Conservation (phyloP, 179 eudicot species). For the Beta macrorhiza region DNA sequence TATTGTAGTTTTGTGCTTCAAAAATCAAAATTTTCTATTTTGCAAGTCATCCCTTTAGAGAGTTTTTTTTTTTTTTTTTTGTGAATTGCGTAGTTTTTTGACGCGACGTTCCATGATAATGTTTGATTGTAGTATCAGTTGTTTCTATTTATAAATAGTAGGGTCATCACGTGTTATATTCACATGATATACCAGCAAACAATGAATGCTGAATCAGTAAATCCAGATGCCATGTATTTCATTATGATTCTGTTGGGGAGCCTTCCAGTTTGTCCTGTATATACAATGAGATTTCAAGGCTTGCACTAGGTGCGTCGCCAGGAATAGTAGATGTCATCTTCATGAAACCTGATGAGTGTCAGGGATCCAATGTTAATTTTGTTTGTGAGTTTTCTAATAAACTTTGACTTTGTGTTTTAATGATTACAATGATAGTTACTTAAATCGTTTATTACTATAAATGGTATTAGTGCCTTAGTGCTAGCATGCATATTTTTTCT, state of each 20-base stretch:
- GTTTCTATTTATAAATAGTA: background rate
- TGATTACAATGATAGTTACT: too few relatives aligned
- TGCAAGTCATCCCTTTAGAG: background rate
- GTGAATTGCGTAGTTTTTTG: background rate
- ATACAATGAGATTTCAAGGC: background rate
- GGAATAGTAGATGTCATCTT: too few relatives aligned
- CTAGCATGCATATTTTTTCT: too few relatives aligned
- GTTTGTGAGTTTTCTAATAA: background rate
- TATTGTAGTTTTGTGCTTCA: background rate
- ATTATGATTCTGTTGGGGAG: background rate
- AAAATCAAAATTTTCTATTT: background rate
- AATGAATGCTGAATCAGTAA: background rate
- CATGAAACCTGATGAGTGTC: background rate
- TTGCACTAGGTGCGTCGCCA: background rate
- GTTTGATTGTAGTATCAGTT: background rate
- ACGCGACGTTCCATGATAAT: background rate
- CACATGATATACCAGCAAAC: background rate
- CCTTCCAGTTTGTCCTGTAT: background rate
- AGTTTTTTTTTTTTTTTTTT: background rate
- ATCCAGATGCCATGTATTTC: background rate
- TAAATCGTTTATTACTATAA: too few relatives aligned
- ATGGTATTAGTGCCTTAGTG: too few relatives aligned
- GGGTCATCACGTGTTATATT: background rate
- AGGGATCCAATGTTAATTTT: background rate
- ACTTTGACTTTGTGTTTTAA: too few relatives aligned